Evolutionary conservation across 768 basidiomycete genomes (phyloP).

Genomic region (Boletus tylopilopsis): DNA sequence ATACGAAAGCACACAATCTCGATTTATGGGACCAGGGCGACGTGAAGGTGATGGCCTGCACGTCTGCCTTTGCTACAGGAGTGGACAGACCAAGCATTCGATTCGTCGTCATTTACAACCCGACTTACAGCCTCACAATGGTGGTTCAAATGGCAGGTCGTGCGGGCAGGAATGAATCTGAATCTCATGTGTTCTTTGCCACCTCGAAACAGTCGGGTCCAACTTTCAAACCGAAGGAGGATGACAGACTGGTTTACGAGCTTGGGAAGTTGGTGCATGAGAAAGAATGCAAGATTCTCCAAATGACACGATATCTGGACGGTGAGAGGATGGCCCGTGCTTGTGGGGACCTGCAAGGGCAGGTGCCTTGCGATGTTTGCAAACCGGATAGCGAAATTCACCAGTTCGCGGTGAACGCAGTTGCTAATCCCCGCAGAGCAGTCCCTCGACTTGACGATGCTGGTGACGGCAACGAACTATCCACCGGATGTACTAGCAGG

Average conservation of each 20-base stretch:
- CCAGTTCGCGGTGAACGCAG: background rate
- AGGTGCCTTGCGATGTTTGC: slow-evolving; percentile 7
- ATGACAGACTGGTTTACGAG: background rate
- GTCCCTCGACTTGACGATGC: background rate
- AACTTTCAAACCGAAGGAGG: background rate
- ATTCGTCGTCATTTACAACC: background rate
- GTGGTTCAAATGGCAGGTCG: slow-evolving; percentile 4
- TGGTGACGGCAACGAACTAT: background rate
- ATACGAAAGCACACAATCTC: background rate
- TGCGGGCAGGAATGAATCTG: slow-evolving; percentile 4
- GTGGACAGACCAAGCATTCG: slow-evolving; percentile 4
- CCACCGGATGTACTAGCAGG: no score
- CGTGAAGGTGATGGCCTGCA: slow-evolving; percentile 4
- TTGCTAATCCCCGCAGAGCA: background rate
- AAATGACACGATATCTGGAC: background rate
- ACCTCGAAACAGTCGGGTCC: background rate
- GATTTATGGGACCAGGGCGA: background rate
- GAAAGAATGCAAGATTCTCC: background rate
- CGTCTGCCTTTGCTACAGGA: background rate
- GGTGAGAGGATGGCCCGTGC: background rate
- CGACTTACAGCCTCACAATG: background rate
- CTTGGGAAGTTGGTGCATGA: background rate
- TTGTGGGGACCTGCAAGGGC: background rate
- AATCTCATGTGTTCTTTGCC: slow-evolving; percentile 4
- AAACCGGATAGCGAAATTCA: slow-evolving; percentile 1